Evolutionary conservation across 257 asterid species (phyloP), one percentile per base, ranked within the genome.

Genomic region (Leonotis leonurus): DNA sequence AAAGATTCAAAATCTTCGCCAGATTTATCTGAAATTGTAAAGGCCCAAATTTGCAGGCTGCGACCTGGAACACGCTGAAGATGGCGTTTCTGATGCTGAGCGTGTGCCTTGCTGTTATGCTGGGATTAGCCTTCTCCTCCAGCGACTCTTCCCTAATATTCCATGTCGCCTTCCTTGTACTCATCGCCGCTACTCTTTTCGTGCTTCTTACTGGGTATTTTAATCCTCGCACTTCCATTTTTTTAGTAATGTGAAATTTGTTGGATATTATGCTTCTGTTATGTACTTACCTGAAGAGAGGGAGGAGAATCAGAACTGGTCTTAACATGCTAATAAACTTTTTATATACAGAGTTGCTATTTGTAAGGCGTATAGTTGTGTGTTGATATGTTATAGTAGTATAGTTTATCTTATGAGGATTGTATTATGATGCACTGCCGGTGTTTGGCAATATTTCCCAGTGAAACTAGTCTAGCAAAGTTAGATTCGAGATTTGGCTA

Each of bases 21-120:
- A 25, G 2, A 29, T 14, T 46, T 29, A 32, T 13, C 33, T 49
- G 21, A 20, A 16, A 12, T 27, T 12, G 11, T n/a, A 24, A 46
- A 51, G 26, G 56, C 25, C 27, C 58, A 32, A 13, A 37, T 43
- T 56, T 69, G 29, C 78, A 93, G 97, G 90, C 63, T 39, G 80
- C 99, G 8, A 93, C 97, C 13, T 93, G 97, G 99, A 85, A 87
- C 61, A 76, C 95, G 27, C 59, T 93, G 14, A 93, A 83, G 83
- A 36, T 81, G 14, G 86, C 97, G 59, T 89, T 92, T 61, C 57
- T 89, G 4, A 75, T 92, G 97, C 81, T 92, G 78, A 82, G 86
- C 56, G 45, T 85, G 24, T 85, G 96, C 73, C 95, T 89, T 41
- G 85, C 80, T 73, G 80, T 81, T 43, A 79, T 93, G 89, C 64